These are phyloP conservation scores for Aspergillus leporis DNA, from an alignment of 495 filamentous ascomycete species.

Conservation along the genomic window DNA sequence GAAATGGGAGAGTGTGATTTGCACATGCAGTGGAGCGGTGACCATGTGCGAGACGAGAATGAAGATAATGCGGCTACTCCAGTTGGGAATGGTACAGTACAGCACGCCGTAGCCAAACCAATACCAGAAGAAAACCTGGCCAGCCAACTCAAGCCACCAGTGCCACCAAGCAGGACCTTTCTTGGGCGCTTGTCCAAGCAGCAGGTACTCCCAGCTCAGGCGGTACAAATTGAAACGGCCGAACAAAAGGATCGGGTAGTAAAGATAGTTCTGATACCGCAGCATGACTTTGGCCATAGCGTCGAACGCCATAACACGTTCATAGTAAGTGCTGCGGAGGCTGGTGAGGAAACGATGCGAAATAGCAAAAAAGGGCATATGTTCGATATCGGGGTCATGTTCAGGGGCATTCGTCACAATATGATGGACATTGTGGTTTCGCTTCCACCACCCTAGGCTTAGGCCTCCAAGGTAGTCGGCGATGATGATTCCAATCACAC, in stretches of 20 bases:
- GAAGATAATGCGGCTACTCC: conserved; percentile 69
- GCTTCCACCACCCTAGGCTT: conserved; percentile 97
- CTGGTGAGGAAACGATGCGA: conserved; percentile 79
- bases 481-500: conserved; percentile 84
- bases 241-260: conserved; percentile 82
- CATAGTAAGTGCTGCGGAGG: conserved; percentile 86
- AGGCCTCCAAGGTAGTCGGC: conserved; percentile 89
- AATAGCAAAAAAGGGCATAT: conserved; percentile 93
- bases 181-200: conserved; percentile 71
- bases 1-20: conserved; percentile 96
- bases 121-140: conserved; percentile 86
- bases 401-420: conserved; percentile 96
- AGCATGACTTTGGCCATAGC: conserved; percentile 69
- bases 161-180: conserved; percentile 90
- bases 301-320: conserved; percentile 83
- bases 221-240: conserved; percentile 92
- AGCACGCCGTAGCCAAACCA: conserved; percentile 91
- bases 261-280: conserved; percentile 76
- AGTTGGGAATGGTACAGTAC: conserved; percentile 72
- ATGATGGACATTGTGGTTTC: conserved; percentile 96
- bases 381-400: conserved; percentile 96
- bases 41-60: conserved; percentile 85
- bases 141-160: conserved; percentile 78
- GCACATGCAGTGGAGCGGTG: conserved; percentile 84
- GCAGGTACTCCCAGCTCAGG: conserved; percentile 79